Evolutionary conservation across 106 monocot species (phyloP).

Genomic region (Dioscorea alata): DNA sequence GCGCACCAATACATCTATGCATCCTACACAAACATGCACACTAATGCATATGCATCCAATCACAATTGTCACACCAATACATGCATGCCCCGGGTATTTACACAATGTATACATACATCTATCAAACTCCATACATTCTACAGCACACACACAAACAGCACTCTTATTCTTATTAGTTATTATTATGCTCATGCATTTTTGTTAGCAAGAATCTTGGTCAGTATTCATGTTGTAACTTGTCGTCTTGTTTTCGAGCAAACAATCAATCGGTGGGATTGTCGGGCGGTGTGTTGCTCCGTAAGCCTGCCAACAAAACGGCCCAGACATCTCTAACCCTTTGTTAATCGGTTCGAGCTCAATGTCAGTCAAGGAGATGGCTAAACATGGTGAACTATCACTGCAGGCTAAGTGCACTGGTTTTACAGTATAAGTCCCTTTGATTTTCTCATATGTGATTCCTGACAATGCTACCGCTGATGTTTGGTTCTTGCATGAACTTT

Average conservation of each 20-base stretch:
- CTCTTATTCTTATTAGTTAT: too few relatives aligned
- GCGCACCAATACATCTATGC: too few relatives aligned
- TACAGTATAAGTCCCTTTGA: conserved; percentile 47
- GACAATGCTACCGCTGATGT: conserved; percentile 45
- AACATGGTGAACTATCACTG: conserved; percentile 38
- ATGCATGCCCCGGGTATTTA: too few relatives aligned
- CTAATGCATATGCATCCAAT: too few relatives aligned
- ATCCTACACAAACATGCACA: too few relatives aligned
- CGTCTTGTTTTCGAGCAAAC: conserved; percentile 4
- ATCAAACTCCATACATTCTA: too few relatives aligned
- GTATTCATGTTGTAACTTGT: not conserved
- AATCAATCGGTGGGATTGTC: conserved; percentile 28
- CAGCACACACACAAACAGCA: too few relatives aligned
- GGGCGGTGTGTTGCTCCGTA: conserved; percentile 32
- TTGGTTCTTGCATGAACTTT: conserved; percentile 34
- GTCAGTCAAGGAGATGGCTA: conserved; percentile 18
- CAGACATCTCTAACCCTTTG: not conserved
- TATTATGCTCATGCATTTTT: too few relatives aligned
- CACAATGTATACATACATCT: too few relatives aligned
- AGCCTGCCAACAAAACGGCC: conserved; percentile 45
- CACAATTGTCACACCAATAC: too few relatives aligned
- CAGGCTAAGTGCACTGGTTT: conserved; percentile 50
- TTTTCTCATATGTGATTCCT: conserved; percentile 28
- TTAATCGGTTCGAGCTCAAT: conserved; percentile 32
- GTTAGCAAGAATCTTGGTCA: too few relatives aligned